These are phyloP conservation scores for Cercospora sp. DNA, from an alignment of 2,329 filamentous ascomycete species.

Conservation along the genomic window DNA sequence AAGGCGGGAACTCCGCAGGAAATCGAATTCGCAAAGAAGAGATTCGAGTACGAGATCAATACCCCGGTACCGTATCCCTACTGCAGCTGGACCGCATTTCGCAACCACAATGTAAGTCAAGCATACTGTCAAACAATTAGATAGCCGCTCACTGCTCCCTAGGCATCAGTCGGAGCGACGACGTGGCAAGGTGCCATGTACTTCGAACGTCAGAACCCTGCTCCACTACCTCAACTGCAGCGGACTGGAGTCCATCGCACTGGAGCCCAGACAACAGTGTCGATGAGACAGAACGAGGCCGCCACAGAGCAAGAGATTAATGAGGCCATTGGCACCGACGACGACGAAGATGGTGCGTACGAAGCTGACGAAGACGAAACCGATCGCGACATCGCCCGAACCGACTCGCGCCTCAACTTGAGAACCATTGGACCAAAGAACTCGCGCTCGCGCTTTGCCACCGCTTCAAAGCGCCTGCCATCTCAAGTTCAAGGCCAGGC, in stretches of 20 bases:
- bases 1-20: background rate
- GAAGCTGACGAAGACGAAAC: background rate
- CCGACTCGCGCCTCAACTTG: background rate
- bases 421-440: background rate
- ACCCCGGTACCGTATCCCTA: background rate
- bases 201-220: background rate
- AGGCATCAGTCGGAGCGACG: background rate
- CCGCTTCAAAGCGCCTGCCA: background rate
- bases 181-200: conserved; percentile 2
- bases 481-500: background rate
- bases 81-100: conserved; percentile 1
- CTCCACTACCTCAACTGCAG: background rate
- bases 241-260: background rate
- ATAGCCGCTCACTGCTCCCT: background rate
- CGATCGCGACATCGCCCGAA: background rate
- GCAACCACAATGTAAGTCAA: background rate
- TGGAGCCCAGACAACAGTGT: background rate
- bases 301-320: background rate
- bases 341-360: background rate
- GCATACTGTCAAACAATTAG: too few species aligned
- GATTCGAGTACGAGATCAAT: background rate
- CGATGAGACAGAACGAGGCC: background rate
- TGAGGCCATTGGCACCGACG: background rate
- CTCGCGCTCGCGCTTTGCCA: background rate
- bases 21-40: background rate